phyloP scores from a whole-genome alignment of 176 grass and related monocot species.

The Guadua angustifolia region DNA sequence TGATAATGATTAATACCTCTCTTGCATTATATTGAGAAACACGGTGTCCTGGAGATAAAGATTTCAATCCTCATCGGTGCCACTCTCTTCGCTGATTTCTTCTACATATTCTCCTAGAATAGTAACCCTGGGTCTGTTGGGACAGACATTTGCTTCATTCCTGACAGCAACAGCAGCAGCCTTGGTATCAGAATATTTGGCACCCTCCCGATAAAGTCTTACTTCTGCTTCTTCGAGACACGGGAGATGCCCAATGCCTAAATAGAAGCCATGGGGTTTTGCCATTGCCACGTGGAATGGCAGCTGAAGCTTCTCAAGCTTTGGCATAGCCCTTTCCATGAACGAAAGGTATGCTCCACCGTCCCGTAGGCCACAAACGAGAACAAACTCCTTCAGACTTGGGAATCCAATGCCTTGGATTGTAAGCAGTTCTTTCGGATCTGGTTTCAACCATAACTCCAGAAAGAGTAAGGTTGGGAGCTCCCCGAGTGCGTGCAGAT shows the following conservation, averaged over 20 bases:
- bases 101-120: not conserved
- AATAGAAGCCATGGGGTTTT: not conserved
- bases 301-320: not conserved
- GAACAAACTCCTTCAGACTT: not conserved
- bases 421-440: not conserved
- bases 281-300: not conserved
- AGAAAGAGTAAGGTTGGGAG: not conserved
- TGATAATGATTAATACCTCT: too few species aligned
- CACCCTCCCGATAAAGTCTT: not conserved
- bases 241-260: not conserved
- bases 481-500: not conserved
- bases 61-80: too few species aligned
- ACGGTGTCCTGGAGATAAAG: too few species aligned
- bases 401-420: not conserved
- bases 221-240: not conserved
- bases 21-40: too few species aligned
- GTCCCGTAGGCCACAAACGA: accelerated
- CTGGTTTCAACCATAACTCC: not conserved
- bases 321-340: not conserved
- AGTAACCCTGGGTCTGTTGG: not conserved
- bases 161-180: not conserved
- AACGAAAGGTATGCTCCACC: not conserved
- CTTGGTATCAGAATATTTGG: not conserved
- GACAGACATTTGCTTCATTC: not conserved
- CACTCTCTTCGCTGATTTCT: too few species aligned